Evolutionary conservation across 805 yeast species (phyloP).

Genomic region (Saturnispora sekii): DNA sequence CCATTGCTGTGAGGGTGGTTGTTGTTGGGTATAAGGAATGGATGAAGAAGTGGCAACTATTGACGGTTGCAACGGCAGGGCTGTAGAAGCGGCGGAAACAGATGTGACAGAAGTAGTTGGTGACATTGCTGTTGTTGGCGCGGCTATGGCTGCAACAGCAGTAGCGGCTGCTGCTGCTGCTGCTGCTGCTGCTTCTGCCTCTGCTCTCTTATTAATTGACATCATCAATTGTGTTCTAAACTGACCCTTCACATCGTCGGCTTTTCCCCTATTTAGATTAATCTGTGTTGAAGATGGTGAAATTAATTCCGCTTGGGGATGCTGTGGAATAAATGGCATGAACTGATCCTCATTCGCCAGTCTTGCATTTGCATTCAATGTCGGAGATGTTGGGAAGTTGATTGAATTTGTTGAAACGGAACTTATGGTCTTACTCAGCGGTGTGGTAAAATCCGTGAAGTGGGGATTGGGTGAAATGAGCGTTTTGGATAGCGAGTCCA

Average conservation of each 20-base stretch:
- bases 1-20: neutral
- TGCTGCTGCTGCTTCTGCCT: neutral
- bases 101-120: neutral
- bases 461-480: neutral
- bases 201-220: constrained; percentile 3
- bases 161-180: neutral
- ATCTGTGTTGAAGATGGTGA: constrained; percentile 1
- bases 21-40: no score
- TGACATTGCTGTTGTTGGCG: constrained; percentile 1
- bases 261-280: neutral
- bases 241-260: constrained; percentile 1
- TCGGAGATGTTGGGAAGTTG: constrained; percentile 2
- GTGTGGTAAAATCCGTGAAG: no score
- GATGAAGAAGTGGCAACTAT: no score
- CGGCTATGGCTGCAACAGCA: neutral
- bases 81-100: neutral
- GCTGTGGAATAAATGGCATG: neutral
- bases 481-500: neutral
- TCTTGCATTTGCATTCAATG: neutral
- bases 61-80: no score
- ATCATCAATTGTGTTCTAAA: constrained; percentile 4
- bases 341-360: neutral
- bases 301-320: neutral
- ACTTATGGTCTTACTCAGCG: neutral
- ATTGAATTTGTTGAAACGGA: no score